Conservation (phyloP, 345 rosid species). For the Streptanthus diversifolius region DNA sequence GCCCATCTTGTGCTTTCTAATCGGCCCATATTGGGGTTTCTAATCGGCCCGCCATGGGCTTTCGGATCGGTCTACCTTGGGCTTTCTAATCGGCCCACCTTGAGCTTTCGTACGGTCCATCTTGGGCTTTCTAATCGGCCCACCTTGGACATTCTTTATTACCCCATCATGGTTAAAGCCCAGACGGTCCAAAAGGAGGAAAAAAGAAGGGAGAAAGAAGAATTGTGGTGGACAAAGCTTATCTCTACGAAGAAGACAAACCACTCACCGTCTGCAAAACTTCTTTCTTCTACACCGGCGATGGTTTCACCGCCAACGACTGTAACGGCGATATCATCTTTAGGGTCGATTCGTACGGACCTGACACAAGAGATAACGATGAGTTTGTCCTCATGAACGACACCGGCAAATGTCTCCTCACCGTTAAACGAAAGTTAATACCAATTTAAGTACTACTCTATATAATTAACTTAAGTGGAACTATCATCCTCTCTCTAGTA, state of each 20-base stretch:
- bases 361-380: constrained; percentile 53
- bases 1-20: too few species aligned
- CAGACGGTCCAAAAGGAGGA: constrained; percentile 12
- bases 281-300: constrained; percentile 77
- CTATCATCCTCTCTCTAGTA: neutral
- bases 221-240: constrained; percentile 55
- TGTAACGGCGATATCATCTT: constrained; percentile 64
- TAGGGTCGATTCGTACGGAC: constrained; percentile 93
- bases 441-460: neutral
- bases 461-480: neutral
- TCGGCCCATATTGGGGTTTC: too few species aligned
- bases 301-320: constrained; percentile 82
- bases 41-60: too few species aligned
- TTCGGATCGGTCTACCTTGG: too few species aligned
- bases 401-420: constrained; percentile 75
- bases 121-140: too few species aligned
- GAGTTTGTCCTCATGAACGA: constrained; percentile 91
- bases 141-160: too few species aligned
- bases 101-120: too few species aligned
- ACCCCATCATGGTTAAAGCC: too few species aligned
- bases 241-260: constrained; percentile 54
- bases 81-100: too few species aligned
- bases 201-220: constrained; percentile 16
- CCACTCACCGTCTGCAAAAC: constrained; percentile 77
- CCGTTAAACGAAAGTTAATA: constrained; percentile 71